Conservation (phyloP, 202 grass and related monocot species). For the Zoysia matrella region DNA sequence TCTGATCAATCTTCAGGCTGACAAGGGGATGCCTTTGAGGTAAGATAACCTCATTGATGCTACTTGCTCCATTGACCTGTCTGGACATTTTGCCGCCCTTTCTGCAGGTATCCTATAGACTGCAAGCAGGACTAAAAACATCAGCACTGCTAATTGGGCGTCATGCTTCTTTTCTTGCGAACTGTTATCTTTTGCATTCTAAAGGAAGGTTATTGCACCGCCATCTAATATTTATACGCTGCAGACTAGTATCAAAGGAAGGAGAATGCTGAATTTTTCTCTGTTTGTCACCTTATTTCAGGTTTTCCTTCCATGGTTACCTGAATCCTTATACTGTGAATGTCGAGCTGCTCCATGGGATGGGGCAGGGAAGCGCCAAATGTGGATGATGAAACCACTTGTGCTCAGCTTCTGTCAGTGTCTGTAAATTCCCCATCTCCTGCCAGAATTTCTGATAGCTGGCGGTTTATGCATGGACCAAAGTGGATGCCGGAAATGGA, state of each 20-base stretch:
- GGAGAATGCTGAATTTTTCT: not conserved
- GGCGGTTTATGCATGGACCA: conserved; percentile 56
- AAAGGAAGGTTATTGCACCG: conserved; percentile 47
- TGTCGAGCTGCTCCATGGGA: conserved; percentile 38
- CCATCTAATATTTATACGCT: not conserved
- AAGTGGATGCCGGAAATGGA: conserved; percentile 62
- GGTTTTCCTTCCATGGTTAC: conserved; percentile 62
- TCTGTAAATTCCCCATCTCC: conserved; percentile 58
- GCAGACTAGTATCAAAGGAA: not conserved
- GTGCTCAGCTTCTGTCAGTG: conserved; percentile 58
- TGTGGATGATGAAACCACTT: conserved; percentile 40
- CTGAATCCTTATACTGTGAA: conserved; percentile 48
- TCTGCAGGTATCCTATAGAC: conserved; percentile 58
- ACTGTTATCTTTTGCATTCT: conserved; percentile 68
- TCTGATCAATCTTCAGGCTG: conserved; percentile 64
- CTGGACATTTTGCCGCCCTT: conserved; percentile 1
- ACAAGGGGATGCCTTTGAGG: conserved; percentile 55
- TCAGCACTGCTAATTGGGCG: conserved; percentile 65
- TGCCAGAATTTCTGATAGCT: conserved; percentile 69
- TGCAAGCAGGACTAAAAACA: conserved; percentile 86
- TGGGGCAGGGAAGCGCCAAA: conserved; percentile 48
- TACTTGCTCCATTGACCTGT: not conserved
- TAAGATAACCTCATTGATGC: conserved; percentile 13
- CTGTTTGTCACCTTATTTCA: conserved; percentile 30
- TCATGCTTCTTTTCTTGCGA: conserved; percentile 85